phyloP scores from a whole-genome alignment of 805 yeast species.

The Hagleromyces aurorensis region DNA sequence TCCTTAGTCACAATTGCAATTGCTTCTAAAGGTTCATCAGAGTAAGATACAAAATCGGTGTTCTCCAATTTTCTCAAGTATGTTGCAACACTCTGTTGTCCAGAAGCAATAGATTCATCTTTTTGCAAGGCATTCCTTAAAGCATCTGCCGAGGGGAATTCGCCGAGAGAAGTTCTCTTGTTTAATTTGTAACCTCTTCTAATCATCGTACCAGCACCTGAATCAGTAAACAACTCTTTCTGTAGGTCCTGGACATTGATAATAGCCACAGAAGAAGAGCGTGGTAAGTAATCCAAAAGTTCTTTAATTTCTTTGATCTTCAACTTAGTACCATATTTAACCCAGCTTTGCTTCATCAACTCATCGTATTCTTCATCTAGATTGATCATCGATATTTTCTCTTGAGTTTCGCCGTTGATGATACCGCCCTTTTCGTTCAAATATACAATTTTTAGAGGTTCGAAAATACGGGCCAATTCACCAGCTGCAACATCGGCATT shows the following conservation, averaged over 20 bases:
- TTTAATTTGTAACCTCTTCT: conserved; percentile 92
- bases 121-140: conserved; percentile 69
- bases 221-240: conserved; percentile 94
- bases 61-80: conserved; percentile 67
- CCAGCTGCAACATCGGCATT: conserved; percentile 99
- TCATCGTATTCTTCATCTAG: conserved; percentile 94
- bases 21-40: conserved; percentile 94
- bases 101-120: conserved; percentile 67
- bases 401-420: conserved; percentile 84
- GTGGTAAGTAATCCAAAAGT: conserved; percentile 84
- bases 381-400: conserved; percentile 82
- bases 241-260: conserved; percentile 92
- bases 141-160: conserved; percentile 64
- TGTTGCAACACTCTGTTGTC: conserved; percentile 67
- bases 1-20: conserved; percentile 71
- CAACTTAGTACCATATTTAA: conserved; percentile 94
- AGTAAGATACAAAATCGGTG: conserved; percentile 63
- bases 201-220: conserved; percentile 98
- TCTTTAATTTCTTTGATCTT: conserved; percentile 96
- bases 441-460: conserved; percentile 94
- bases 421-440: conserved; percentile 97
- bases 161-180: conserved; percentile 59
- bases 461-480: conserved; percentile 91
- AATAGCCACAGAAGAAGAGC: conserved; percentile 96
- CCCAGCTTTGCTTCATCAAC: conserved; percentile 92